These are phyloP conservation scores for Fagopyrum homotropicum DNA, from an alignment of 148 eudicot genomes.

Conservation along the genomic window DNA sequence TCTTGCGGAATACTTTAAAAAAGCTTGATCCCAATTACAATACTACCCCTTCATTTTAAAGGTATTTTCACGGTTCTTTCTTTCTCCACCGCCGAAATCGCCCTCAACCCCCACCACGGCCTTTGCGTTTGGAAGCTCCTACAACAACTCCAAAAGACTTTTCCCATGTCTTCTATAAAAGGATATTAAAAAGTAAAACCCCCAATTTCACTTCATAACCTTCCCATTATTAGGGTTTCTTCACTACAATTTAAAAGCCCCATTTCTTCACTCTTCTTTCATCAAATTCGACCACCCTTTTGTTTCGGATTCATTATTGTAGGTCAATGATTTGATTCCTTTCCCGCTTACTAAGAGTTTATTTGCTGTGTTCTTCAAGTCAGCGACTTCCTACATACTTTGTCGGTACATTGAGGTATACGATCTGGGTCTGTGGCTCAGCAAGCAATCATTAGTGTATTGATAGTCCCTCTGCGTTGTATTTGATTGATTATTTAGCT, in stretches of 20 bases:
- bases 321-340: not conserved
- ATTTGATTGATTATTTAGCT: not conserved
- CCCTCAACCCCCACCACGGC: not conserved
- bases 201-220: not conserved
- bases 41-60: not conserved
- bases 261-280: not conserved
- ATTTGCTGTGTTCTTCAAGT: not conserved
- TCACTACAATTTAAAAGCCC: not conserved
- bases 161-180: not conserved
- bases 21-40: not conserved
- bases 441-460: not conserved
- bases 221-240: not conserved
- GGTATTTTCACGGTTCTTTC: not conserved
- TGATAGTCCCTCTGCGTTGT: not conserved
- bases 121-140: slow-evolving; percentile 5
- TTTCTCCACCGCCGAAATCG: slow-evolving; percentile 1
- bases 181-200: not conserved
- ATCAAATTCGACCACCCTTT: not conserved
- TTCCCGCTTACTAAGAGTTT: not conserved
- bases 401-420: not conserved
- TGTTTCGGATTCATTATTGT: not conserved
- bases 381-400: not conserved
- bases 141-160: not conserved
- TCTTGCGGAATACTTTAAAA: not conserved
- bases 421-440: not conserved